These are phyloP conservation scores for Alternaria postmessia DNA, from an alignment of 2,329 filamentous ascomycete species.

Conservation along the genomic window DNA sequence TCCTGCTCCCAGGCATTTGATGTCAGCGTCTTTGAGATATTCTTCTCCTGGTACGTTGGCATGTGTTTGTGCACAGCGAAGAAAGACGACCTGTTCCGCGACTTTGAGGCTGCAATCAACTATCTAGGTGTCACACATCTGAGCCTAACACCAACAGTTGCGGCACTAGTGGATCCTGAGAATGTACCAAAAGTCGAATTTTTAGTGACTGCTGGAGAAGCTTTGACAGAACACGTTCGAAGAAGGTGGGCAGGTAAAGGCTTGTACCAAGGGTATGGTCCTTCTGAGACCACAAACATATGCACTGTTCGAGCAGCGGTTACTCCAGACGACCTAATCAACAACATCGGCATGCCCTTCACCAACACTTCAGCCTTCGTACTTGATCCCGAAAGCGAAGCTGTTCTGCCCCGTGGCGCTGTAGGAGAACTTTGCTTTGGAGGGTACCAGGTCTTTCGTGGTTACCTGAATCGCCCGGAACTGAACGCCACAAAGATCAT, in stretches of 20 bases:
- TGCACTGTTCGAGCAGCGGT: conserved; percentile 76
- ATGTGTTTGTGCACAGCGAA: conserved; percentile 79
- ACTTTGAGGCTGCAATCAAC: conserved; percentile 74
- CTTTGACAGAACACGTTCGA: conserved; percentile 76
- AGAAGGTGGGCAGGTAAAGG: conserved; percentile 71
- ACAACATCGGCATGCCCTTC: conserved; percentile 79
- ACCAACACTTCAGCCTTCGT: conserved; percentile 80
- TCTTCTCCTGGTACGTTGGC: conserved; percentile 80
- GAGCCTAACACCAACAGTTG: conserved; percentile 85
- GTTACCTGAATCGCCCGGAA: conserved; percentile 73
- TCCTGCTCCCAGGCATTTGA: conserved; percentile 87
- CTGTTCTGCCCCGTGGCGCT: conserved; percentile 71
- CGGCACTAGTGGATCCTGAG: conserved; percentile 72
- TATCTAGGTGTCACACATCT: conserved; percentile 75
- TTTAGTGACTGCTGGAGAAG: conserved; percentile 82
- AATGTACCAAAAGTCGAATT: conserved; percentile 77
- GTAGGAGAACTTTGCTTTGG: conserved; percentile 88
- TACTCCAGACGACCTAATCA: conserved; percentile 64
- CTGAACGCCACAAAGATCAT: conserved; percentile 74
- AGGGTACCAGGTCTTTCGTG: conserved; percentile 78
- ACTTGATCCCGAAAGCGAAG: conserved; percentile 50
- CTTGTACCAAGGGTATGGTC: conserved; percentile 81
- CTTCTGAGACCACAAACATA: conserved; percentile 87
- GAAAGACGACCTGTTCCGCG: conserved; percentile 76
- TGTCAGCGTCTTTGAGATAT: conserved; percentile 88